phyloP scores from a whole-genome alignment of 2,329 filamentous ascomycete species.

The Penicillium thymicola region DNA sequence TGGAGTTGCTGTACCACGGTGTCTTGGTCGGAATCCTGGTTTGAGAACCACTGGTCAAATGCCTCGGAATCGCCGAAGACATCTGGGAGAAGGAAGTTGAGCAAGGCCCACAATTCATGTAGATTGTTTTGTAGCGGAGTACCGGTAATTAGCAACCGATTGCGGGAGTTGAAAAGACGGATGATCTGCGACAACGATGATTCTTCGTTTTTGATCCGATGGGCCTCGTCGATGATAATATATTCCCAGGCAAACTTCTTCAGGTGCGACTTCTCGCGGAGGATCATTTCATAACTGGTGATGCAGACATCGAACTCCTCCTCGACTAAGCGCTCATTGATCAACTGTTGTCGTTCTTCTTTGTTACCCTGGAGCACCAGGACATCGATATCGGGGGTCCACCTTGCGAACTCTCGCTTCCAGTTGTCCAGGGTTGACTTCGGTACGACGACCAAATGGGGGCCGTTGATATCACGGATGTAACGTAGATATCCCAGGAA shows the following conservation, averaged over 20 bases:
- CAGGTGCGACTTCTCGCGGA: constrained; percentile 88
- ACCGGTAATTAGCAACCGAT: constrained; percentile 90
- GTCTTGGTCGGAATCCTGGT: constrained; percentile 85
- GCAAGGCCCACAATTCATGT: constrained; percentile 93
- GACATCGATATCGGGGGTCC: constrained; percentile 95
- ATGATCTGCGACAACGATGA: constrained; percentile 96
- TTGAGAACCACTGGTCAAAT: constrained; percentile 97
- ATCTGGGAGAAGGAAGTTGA: constrained; percentile 97
- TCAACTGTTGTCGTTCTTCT: constrained; percentile 82
- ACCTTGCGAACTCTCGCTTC: constrained; percentile 88
- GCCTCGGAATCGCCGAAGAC: constrained; percentile 96
- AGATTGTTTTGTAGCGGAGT: constrained; percentile 97
- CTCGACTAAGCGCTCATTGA: constrained; percentile 85
- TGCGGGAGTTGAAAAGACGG: constrained; percentile 90
- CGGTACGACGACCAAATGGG: constrained; percentile 86
- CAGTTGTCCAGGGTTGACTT: constrained; percentile 99
- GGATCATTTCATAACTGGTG: constrained; percentile 98
- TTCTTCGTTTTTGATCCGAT: constrained; percentile 99
- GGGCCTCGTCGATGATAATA: constrained; percentile 97
- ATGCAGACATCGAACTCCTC: constrained; percentile 98
- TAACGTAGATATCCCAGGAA: constrained; percentile 94
- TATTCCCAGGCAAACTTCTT: constrained; percentile 99
- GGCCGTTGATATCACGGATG: constrained; percentile 82
- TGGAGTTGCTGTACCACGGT: constrained; percentile 95
- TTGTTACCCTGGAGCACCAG: constrained; percentile 92